A percentile compares a stretch with the other conserved stretches of the same genome.
These are phyloP conservation scores for Colletotrichum echinochloae DNA, from an alignment of 2,329 filamentous ascomycete genomes.

Conservation along the genomic window DNA sequence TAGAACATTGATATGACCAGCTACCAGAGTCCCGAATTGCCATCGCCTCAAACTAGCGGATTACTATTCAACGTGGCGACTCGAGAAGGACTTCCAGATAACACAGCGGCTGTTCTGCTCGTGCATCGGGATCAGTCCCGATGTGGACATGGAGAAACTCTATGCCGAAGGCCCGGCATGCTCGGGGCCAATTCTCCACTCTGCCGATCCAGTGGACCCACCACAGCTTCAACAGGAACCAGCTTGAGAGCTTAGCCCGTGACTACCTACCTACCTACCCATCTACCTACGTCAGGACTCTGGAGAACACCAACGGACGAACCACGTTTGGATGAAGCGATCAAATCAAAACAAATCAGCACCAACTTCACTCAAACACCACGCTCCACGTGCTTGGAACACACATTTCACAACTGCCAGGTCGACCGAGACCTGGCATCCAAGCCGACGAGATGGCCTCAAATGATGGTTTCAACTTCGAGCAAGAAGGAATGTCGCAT, in stretches of 20 bases:
- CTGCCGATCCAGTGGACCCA: constrained; percentile 23
- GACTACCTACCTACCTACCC: no score
- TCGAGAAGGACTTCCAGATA: neutral
- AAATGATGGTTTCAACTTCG: neutral
- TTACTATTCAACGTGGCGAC: neutral
- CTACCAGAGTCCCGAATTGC: neutral
- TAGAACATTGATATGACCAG: neutral
- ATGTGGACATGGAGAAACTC: constrained; percentile 28
- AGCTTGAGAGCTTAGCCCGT: constrained; percentile 12
- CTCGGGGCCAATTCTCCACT: constrained; percentile 3
- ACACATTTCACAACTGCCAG: neutral
- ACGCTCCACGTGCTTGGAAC: neutral
- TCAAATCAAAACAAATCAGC: neutral
- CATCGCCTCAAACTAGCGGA: neutral
- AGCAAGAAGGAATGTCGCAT: constrained; percentile 3
- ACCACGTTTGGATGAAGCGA: neutral
- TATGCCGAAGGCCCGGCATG: constrained; percentile 25
- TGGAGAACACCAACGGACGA: constrained; percentile 1
- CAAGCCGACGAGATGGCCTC: constrained; percentile 16
- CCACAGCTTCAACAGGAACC: constrained; percentile 29
- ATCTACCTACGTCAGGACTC: constrained; percentile 37
- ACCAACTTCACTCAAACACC: neutral
- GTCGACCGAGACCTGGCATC: constrained; percentile 11
- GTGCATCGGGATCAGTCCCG: neutral
- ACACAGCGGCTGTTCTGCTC: neutral